Base-by-base conservation (phyloP, 495 filamentous ascomycete genomes). In the Penicillium mononematosum region DNA sequence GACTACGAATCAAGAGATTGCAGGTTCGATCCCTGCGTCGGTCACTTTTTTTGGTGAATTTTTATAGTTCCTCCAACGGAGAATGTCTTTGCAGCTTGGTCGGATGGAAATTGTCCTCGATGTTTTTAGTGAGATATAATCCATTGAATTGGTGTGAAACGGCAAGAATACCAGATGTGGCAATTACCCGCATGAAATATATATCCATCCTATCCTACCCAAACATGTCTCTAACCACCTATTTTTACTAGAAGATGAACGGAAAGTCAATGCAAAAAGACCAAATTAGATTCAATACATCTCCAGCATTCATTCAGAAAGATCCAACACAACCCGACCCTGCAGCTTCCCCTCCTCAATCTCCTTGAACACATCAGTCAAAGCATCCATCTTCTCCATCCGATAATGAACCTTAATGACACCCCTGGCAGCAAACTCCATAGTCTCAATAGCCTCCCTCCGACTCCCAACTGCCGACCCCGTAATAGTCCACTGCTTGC, bases 1-100 rank as follows among this genome's bases (percentile, higher is more conserved):
- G 82, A 85, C 82, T 85, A 84, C 82, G 82, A 82, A 81, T 81
- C 79, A 81, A 81, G 79, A 81, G 78, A 81, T 81, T 80, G 72
- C 72, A 75, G 71, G 72, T 64, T 69, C 62, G 64, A 71, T 60
- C 68, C 69, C 72, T 68, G 71, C 72, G 66, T 74, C 69, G 68
- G 70, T 71, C 65, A 70, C 50, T 54, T 71, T 65, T 56, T 51
- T 19, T n/a, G 9, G 10, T 44, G 47, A 50, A 42, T 62, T 50
- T 38, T 0, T 16, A n/a, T 38, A 2, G 16, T 38, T 38, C 16
- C 16, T n/a, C 16, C 34, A 14, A 6, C 2, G 4, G 12, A 36
- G 14, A 36, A 36, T 36, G 12, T 39, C 25, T 34, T 45, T 22
- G 51, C 25, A 12, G 12, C 24, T 24, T 24, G 24, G 24, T 24